These are phyloP conservation scores for Aspergillus indologenus DNA, from an alignment of 495 filamentous ascomycete genomes.

Conservation along the genomic window DNA sequence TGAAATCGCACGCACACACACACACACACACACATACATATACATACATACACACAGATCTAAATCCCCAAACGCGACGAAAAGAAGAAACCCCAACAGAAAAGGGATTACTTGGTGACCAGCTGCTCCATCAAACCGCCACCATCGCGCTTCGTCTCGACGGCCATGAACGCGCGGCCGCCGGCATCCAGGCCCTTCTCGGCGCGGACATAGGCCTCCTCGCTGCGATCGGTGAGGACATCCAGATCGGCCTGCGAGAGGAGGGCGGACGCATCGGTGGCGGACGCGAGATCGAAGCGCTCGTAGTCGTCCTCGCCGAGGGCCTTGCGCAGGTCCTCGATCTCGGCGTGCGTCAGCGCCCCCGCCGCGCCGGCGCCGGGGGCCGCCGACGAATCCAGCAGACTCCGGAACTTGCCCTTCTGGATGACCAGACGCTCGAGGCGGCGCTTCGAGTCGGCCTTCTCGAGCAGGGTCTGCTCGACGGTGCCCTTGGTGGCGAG, in stretches of 20 bases:
- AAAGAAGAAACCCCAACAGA: slow-evolving; percentile 1
- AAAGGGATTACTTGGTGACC: slow-evolving; percentile 13
- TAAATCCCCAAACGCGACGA: background rate
- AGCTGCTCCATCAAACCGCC: slow-evolving; percentile 33
- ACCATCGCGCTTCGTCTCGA: slow-evolving; percentile 41
- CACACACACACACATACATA: no score
- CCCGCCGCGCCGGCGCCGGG: background rate
- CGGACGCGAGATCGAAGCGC: slow-evolving; percentile 58
- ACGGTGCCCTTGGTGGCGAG: slow-evolving; percentile 91
- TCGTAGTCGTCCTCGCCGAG: slow-evolving; percentile 53
- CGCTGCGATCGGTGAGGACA: slow-evolving; percentile 77
- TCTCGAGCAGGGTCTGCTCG: slow-evolving; percentile 82
- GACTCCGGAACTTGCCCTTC: slow-evolving; percentile 70
- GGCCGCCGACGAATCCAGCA: slow-evolving; percentile 50
- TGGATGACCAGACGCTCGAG: slow-evolving; percentile 94
- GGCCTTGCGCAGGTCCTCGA: slow-evolving; percentile 44
- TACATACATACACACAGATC: background rate
- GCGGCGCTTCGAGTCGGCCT: slow-evolving; percentile 89
- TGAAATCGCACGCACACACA: no score
- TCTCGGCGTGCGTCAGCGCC: slow-evolving; percentile 29
- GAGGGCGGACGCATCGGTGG: slow-evolving; percentile 51
- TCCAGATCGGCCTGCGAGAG: slow-evolving; percentile 74
- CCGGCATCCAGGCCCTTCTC: slow-evolving; percentile 63
- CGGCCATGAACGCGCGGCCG: slow-evolving; percentile 38
- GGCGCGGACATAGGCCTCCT: slow-evolving; percentile 78